These are phyloP conservation scores for Gyrodon lividus DNA, from an alignment of 768 basidiomycete species.

Conservation along the genomic window DNA sequence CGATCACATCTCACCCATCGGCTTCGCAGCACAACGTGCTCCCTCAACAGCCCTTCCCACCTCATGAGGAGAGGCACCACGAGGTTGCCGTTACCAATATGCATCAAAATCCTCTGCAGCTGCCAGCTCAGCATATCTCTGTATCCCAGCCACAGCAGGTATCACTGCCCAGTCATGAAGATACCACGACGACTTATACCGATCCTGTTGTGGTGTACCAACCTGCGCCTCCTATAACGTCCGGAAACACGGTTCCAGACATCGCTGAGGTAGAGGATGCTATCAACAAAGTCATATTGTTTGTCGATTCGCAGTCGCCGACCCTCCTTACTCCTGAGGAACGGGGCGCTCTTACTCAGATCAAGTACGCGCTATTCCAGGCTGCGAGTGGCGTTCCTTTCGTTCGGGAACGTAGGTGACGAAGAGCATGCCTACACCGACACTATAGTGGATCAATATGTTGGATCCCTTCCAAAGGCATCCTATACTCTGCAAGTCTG, in stretches of 20 bases:
- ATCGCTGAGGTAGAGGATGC: conserved; percentile 53
- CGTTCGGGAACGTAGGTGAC: conserved; percentile 34
- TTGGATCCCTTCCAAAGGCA: too few species aligned
- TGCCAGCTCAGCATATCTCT: conserved; percentile 27
- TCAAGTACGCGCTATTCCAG: conserved; percentile 57
- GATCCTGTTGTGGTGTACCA: conserved; percentile 35
- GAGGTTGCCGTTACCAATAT: conserved; percentile 26
- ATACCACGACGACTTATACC: conserved; percentile 23
- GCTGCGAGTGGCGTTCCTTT: conserved; percentile 37
- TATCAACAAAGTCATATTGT: conserved; percentile 52
- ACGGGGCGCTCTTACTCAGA: conserved; percentile 41
- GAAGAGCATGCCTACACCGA: not conserved
- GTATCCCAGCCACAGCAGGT: conserved; percentile 27
- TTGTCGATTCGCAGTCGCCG: conserved; percentile 43
- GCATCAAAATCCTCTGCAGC: conserved; percentile 28
- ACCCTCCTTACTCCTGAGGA: conserved; percentile 34
- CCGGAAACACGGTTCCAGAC: conserved; percentile 36
- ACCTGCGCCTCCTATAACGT: conserved; percentile 30
- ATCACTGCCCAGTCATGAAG: conserved; percentile 27
- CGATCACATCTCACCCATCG: conserved; percentile 32
- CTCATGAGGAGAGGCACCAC: conserved; percentile 27
- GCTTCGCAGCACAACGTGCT: conserved; percentile 28
- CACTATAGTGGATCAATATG: not conserved
- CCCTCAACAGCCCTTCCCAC: conserved; percentile 29
- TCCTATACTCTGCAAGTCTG: conserved; percentile 11